These are phyloP conservation scores for Ceratobasidium sp. DNA, from an alignment of 1,284 basidiomycete genomes.

Conservation along the genomic window DNA sequence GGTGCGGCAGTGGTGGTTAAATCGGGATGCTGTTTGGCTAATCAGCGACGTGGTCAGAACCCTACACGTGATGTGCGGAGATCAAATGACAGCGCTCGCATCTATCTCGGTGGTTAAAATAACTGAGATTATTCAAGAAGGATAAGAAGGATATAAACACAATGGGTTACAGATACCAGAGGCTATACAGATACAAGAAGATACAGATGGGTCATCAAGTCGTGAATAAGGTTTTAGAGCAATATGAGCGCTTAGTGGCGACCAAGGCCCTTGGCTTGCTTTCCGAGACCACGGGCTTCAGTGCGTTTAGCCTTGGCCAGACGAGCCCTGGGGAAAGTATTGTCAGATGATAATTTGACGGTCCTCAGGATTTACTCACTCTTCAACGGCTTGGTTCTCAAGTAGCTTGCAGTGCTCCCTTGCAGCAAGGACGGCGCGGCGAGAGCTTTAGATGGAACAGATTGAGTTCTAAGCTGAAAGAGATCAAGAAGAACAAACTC, in stretches of 20 bases:
- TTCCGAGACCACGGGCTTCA: slow-evolving; percentile 40
- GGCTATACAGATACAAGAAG: background rate
- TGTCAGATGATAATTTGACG: background rate
- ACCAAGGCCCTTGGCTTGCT: slow-evolving; percentile 39
- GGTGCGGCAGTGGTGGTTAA: slow-evolving; percentile 24
- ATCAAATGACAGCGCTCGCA: background rate
- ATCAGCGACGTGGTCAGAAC: slow-evolving; percentile 43
- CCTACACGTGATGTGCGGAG: slow-evolving; percentile 32
- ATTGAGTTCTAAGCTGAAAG: too few relatives aligned
- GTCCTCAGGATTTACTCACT: background rate
- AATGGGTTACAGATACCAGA: background rate
- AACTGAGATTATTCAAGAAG: slow-evolving; percentile 15
- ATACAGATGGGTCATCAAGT: slow-evolving; percentile 16
- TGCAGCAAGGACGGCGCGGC: slow-evolving; percentile 35
- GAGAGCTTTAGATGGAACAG: too few relatives aligned
- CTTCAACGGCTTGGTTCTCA: slow-evolving; percentile 36
- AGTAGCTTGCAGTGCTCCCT: slow-evolving; percentile 32
- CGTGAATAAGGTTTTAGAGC: slow-evolving; percentile 18
- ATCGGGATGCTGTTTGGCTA: slow-evolving; percentile 18
- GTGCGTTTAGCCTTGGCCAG: slow-evolving; percentile 39
- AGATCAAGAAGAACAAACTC: too few relatives aligned
- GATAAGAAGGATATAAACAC: slow-evolving; percentile 20
- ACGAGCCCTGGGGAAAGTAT: slow-evolving; percentile 6
- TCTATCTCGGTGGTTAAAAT: slow-evolving; percentile 11
- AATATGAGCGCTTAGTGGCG: slow-evolving; percentile 23